phyloP scores from a whole-genome alignment of 1,284 basidiomycete genomes.

The Trichosporon sp. region DNA sequence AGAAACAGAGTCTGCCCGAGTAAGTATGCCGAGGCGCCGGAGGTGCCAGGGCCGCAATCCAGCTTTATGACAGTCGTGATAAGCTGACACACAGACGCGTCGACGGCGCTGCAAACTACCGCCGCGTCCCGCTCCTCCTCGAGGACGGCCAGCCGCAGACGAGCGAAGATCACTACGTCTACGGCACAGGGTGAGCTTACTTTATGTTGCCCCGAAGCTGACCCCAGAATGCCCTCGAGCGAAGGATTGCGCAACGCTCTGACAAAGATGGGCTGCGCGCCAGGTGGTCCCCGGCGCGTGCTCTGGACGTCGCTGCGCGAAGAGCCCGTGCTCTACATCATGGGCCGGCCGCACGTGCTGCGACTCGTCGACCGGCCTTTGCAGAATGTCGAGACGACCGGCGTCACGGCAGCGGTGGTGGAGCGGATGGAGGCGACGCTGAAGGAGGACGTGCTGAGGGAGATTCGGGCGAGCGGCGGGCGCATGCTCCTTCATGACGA shows the following conservation, averaged over 20 bases:
- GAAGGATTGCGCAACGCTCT: constrained; percentile 72
- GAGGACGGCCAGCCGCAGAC: constrained; percentile 27
- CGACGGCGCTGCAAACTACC: constrained; percentile 90
- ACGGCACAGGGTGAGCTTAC: constrained; percentile 75
- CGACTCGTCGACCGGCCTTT: constrained; percentile 86
- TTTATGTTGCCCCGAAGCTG: not conserved
- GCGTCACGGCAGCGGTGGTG: constrained; percentile 87
- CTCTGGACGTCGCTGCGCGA: constrained; percentile 92
- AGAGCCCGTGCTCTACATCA: constrained; percentile 79
- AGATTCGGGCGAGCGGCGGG: constrained; percentile 73
- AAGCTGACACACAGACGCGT: constrained; percentile 66
- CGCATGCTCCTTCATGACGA: constrained; percentile 93
- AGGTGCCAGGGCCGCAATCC: not conserved
- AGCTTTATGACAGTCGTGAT: not conserved
- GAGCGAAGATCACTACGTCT: constrained; percentile 69
- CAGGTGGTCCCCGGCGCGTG: constrained; percentile 70
- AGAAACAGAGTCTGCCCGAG: constrained; percentile 94
- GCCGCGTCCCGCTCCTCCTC: constrained; percentile 71
- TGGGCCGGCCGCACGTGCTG: constrained; percentile 78
- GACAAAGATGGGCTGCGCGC: constrained; percentile 74
- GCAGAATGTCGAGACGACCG: constrained; percentile 92
- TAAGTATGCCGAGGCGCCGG: constrained; percentile 55
- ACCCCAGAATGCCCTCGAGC: constrained; percentile 38
- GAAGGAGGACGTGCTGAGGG: constrained; percentile 85
- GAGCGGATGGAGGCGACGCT: constrained; percentile 90